Evolutionary conservation across 164 flowering plant species (phyloP).

Genomic region (Cinnamomum chago): DNA sequence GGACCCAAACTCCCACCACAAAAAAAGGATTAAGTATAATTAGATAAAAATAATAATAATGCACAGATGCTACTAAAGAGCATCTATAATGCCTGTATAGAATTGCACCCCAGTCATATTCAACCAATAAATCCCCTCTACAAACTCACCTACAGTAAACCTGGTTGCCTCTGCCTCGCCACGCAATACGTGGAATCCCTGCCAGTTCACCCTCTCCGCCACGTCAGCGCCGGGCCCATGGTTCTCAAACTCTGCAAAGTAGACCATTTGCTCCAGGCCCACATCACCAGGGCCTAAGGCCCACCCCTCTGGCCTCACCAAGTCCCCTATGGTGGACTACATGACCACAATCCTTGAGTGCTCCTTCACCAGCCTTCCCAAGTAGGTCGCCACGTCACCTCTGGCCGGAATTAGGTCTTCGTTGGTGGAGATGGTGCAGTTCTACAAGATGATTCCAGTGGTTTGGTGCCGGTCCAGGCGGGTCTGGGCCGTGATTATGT

Average conservation of each 20-base stretch:
- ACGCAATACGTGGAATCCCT: not conserved
- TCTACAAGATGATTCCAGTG: slow-evolving; percentile 14
- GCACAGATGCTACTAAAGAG: too few relatives aligned
- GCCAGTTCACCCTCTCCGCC: not conserved
- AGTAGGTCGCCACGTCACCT: not conserved
- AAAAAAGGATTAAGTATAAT: too few relatives aligned
- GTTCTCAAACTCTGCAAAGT: not conserved
- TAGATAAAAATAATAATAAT: too few relatives aligned
- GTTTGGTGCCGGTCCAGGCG: slow-evolving; percentile 20
- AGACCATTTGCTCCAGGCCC: too few relatives aligned
- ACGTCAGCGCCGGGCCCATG: not conserved
- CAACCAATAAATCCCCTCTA: slow-evolving; percentile 1
- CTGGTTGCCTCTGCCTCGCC: not conserved
- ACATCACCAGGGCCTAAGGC: not conserved
- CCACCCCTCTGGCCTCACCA: slow-evolving; percentile 4
- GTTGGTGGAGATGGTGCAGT: slow-evolving; percentile 14
- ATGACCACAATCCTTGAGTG: not conserved
- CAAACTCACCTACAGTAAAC: not conserved
- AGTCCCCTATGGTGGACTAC: not conserved
- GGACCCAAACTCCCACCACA: too few relatives aligned
- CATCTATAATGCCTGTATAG: not conserved
- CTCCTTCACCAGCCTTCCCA: slow-evolving; percentile 3
- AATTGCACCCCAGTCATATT: not conserved
- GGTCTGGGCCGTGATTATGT: slow-evolving; percentile 52
- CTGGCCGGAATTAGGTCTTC: not conserved